Conservation (phyloP, 129 eudicot species). For the Ambrosia trifida region DNA sequence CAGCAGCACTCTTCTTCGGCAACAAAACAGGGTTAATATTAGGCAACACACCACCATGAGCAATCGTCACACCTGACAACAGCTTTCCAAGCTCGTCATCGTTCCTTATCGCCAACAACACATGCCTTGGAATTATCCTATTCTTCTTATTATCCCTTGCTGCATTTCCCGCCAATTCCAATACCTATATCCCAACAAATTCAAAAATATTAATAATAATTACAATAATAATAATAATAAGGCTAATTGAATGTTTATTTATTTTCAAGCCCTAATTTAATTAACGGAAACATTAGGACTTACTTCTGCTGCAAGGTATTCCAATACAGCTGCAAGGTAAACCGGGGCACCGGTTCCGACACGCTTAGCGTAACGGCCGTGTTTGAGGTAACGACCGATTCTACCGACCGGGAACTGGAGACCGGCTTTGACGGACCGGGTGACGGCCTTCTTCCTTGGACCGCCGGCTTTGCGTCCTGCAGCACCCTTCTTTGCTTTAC, state of each 20-base stretch:
- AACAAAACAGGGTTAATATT: conserved; percentile 6
- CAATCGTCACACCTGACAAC: conserved; percentile 5
- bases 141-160: conserved; percentile 6
- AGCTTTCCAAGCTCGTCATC: conserved; percentile 5
- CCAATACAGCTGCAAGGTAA: conserved; percentile 4
- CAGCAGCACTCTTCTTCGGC: background rate
- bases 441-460: conserved; percentile 3
- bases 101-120: conserved; percentile 4
- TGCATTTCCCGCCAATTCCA: conserved; percentile 17
- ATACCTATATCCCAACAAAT: background rate
- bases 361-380: conserved; percentile 2
- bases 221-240: too few species aligned
- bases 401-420: conserved; percentile 7
- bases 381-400: conserved; percentile 1
- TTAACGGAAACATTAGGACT: background rate
- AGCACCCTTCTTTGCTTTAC: conserved; percentile 5
- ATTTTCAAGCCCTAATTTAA: too few species aligned
- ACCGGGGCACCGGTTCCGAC: conserved; percentile 14
- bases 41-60: conserved; percentile 8
- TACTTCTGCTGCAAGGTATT: conserved; percentile 16
- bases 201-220: background rate
- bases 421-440: conserved; percentile 11
- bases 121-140: background rate
- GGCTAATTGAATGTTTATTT: too few species aligned
- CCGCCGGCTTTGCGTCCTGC: conserved; percentile 10